Evolutionary conservation across 257 asterid species (phyloP).

Genomic region (Linaria vulgaris): DNA sequence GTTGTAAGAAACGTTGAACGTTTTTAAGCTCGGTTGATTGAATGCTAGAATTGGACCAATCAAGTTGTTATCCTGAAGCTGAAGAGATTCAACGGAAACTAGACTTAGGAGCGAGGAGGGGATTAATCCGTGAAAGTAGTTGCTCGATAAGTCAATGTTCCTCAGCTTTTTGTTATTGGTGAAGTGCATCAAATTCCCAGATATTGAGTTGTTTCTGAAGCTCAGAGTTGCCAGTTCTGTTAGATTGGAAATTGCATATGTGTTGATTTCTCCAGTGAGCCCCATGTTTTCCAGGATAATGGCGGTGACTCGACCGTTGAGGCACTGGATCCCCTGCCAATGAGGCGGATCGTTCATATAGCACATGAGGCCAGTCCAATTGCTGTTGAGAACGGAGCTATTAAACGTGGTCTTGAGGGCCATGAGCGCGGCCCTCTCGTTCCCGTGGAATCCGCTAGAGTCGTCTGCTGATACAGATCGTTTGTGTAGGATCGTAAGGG

Average conservation of each 20-base stretch:
- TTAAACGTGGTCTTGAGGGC: slow-evolving; percentile 40
- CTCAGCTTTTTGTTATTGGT: slow-evolving; percentile 41
- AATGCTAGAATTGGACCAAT: slow-evolving; percentile 49
- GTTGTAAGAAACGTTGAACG: slow-evolving; percentile 57
- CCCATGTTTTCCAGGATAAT: slow-evolving; percentile 47
- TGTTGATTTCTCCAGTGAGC: slow-evolving; percentile 45
- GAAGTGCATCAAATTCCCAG: slow-evolving; percentile 54
- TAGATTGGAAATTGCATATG: slow-evolving; percentile 44
- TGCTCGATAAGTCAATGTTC: slow-evolving; percentile 49
- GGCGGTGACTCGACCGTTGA: slow-evolving; percentile 57
- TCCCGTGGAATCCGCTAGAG: slow-evolving; percentile 43
- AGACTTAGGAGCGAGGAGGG: slow-evolving; percentile 45
- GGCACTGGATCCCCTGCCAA: slow-evolving; percentile 63
- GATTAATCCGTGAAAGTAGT: slow-evolving; percentile 47
- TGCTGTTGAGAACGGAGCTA: slow-evolving; percentile 36
- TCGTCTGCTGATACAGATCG: slow-evolving; percentile 27
- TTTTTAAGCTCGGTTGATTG: slow-evolving; percentile 45
- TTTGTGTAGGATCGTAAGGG: slow-evolving; percentile 28
- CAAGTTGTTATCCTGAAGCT: slow-evolving; percentile 52
- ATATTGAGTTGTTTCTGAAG: slow-evolving; percentile 54
- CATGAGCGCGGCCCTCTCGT: slow-evolving; percentile 59
- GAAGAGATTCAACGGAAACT: slow-evolving; percentile 47
- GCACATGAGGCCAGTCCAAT: slow-evolving; percentile 66
- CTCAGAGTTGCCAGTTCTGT: slow-evolving; percentile 48
- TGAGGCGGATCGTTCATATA: slow-evolving; percentile 44